These are phyloP conservation scores for Eustoma russellianum DNA, from an alignment of 257 asterid species.

Conservation along the genomic window DNA sequence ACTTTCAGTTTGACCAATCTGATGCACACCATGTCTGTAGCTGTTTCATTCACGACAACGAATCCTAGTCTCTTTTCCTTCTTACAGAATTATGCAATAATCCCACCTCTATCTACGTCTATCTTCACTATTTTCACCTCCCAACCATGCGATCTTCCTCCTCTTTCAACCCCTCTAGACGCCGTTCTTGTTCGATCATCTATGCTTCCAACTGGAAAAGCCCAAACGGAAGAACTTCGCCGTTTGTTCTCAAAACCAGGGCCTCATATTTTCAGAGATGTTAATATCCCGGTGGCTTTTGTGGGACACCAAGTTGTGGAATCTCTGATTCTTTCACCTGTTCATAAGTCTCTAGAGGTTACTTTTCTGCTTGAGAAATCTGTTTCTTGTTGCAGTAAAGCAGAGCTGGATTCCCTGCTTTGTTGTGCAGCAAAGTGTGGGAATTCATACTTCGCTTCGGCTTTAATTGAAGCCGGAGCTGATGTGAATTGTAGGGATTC, in stretches of 20 bases:
- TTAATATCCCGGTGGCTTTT: conserved; percentile 36
- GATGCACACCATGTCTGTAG: conserved; percentile 90
- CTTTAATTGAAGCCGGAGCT: conserved; percentile 55
- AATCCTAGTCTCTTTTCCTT: conserved; percentile 37
- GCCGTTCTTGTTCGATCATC: conserved; percentile 42
- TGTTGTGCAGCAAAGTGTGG: conserved; percentile 33
- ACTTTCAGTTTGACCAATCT: conserved; percentile 51
- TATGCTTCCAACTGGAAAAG: conserved; percentile 78
- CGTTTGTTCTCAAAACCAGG: conserved; percentile 56
- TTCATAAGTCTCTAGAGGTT: conserved; percentile 19
- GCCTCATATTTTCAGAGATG: conserved; percentile 56
- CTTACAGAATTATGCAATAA: conserved; percentile 34
- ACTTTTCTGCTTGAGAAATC: conserved; percentile 35
- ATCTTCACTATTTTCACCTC: conserved; percentile 30
- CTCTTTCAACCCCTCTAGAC: conserved; percentile 40
- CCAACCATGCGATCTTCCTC: conserved; percentile 37
- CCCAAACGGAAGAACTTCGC: conserved; percentile 54
- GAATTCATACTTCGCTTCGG: conserved; percentile 22
- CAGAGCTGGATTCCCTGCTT: conserved; percentile 42
- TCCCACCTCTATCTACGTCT: conserved; percentile 58
- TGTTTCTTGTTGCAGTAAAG: conserved; percentile 33
- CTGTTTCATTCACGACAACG: conserved; percentile 54
- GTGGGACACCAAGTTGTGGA: conserved; percentile 54
- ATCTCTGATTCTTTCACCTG: conserved; percentile 33
- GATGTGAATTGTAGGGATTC: conserved; percentile 31